phyloP scores from a whole-genome alignment of 305 asterid genomes.

The Solanum hybrid region DNA sequence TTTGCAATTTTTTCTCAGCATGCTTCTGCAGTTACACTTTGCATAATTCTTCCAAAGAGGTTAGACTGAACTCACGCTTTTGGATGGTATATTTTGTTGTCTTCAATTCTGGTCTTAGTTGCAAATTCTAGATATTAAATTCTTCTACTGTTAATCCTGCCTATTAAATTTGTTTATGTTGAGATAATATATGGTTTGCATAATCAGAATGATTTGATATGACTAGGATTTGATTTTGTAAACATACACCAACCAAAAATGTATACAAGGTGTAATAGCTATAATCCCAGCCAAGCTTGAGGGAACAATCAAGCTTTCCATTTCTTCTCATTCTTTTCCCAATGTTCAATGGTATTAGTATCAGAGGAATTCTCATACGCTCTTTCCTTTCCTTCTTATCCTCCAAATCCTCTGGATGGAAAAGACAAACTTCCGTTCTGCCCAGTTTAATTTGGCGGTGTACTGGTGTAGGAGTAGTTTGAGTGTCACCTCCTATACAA shows the following conservation, averaged over 20 bases:
- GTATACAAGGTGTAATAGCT: neutral
- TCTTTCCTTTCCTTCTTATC: neutral
- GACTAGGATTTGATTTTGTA: neutral
- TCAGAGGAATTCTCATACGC: neutral
- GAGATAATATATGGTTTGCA: neutral
- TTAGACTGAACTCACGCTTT: conserved; percentile 18
- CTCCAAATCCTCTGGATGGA: neutral
- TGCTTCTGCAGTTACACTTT: conserved; percentile 79
- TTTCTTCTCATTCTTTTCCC: neutral
- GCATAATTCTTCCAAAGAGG: conserved; percentile 66
- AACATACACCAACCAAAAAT: neutral
- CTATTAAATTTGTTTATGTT: neutral
- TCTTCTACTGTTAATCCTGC: neutral
- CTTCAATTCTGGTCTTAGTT: neutral
- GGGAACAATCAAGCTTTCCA: neutral
- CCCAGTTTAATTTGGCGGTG: neutral
- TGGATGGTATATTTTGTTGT: neutral
- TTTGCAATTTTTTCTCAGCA: conserved; percentile 86
- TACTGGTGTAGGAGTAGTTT: neutral
- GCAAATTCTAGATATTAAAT: neutral
- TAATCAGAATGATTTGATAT: neutral
- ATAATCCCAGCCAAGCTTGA: neutral
- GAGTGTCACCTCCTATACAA: neutral
- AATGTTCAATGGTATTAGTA: neutral
- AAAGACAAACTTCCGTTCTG: neutral